Evolutionary conservation across 371 early-diverging fungal genomes (phyloP), one percentile per base, ranked within the genome.

Genomic region (Circinella umbellata): DNA sequence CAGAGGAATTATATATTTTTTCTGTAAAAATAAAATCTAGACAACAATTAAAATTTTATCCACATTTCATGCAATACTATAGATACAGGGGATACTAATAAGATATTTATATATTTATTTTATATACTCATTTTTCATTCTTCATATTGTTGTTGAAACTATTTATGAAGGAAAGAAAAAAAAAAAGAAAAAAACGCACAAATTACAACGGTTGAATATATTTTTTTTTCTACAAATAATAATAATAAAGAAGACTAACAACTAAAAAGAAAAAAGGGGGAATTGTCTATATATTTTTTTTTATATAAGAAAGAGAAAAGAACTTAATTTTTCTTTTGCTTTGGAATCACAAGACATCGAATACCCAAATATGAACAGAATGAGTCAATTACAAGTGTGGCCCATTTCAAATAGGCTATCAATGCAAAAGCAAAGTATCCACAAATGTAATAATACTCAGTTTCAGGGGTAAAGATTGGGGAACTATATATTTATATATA

Each of bases 331-430:
- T 73, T 76, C n/a, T 77, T 73, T 10, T 51, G 61, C 34, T 84
- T 69, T 61, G 90, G 88, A 72, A 96, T 95, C 46, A 85, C 77
- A 69, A 97, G 85, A 73, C 97, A 97, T 60, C 89, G 81, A 78
- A 97, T 97, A 67, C 90, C 90, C 57, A 97, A 81, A 71, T 88
- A 90, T 35, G 86, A 85, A 79, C 96, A 96, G 81, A 97, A 95
- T 69, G 91, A 89, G 67, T 93, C 88, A 69, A 96, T 95, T 69
- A 97, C 95, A 18, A 91, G 80, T 61, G 89, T 66, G 36, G 95
- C 94, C 96, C 96, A 96, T 81, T 93, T 90, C 69, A 88, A 60
- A 76, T 97, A 97, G 35, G 92, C 94, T 18, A 92, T 69, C 18
- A 86, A 71, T 39, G 91, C 91, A 80, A 93, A 94, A 54, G 78